phyloP scores from a whole-genome alignment of 2,329 filamentous ascomycete species.

The Penicillium griseofulvum region DNA sequence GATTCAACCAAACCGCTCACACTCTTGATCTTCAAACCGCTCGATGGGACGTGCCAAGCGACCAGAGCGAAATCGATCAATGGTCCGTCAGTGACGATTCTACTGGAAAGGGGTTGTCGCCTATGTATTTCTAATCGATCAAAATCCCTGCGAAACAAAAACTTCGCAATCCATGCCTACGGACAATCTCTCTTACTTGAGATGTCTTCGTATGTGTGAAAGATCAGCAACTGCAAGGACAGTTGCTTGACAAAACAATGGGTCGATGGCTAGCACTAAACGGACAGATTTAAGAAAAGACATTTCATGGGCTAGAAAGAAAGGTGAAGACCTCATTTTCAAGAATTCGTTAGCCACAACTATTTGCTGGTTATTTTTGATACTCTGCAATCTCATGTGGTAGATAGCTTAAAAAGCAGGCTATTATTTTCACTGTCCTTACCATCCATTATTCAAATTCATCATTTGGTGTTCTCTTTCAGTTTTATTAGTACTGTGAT shows the following conservation, averaged over 20 bases:
- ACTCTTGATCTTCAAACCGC: slow-evolving; percentile 23
- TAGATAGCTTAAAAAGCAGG: background rate
- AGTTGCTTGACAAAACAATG: background rate
- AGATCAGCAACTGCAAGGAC: background rate
- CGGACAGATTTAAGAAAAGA: background rate
- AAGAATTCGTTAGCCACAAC: background rate
- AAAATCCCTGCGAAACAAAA: background rate
- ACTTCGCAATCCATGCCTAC: background rate
- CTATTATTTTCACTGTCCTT: background rate
- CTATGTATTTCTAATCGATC: slow-evolving; percentile 1
- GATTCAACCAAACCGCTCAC: slow-evolving; percentile 29
- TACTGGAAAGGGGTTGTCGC: slow-evolving; percentile 5
- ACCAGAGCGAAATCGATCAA: slow-evolving; percentile 15
- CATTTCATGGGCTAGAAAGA: slow-evolving; percentile 1
- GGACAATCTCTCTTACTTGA: slow-evolving; percentile 1
- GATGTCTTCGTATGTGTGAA: slow-evolving; percentile 13
- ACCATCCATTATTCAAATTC: background rate
- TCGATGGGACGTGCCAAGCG: slow-evolving; percentile 26
- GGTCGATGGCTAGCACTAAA: background rate
- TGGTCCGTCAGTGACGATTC: slow-evolving; percentile 20
- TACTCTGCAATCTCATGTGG: background rate
- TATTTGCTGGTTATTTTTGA: background rate
- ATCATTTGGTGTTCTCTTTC: too few species aligned
- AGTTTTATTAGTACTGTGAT: too few species aligned
- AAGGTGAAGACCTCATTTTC: background rate